Percentiles rank a stretch among this genome's conserved stretches.
phyloP scores from a whole-genome alignment of 1,284 basidiomycete species.

The Leccinum subrobustum region DNA sequence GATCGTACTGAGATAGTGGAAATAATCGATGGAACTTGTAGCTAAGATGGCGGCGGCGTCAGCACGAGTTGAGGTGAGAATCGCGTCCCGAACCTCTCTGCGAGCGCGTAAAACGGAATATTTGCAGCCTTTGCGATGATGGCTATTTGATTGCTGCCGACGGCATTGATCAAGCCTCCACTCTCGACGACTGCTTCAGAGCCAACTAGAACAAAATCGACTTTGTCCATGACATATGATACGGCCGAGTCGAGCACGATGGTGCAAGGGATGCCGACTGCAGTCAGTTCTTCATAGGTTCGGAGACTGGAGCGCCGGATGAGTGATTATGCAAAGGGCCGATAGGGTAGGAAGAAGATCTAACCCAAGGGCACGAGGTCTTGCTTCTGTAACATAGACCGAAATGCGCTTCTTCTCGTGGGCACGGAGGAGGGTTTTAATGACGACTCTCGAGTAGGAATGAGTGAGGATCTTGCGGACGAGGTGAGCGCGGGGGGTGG shows the following conservation, averaged over 20 bases:
- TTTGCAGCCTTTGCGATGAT: conserved; percentile 93
- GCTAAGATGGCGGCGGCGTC: conserved; percentile 37
- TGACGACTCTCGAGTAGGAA: conserved; percentile 94
- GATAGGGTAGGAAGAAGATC: conserved; percentile 25
- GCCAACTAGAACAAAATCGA: conserved; percentile 93
- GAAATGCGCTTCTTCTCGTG: conserved; percentile 91
- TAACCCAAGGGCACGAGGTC: conserved; percentile 81
- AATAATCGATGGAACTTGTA: conserved; percentile 99
- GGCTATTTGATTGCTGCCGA: conserved; percentile 95
- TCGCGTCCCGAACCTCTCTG: conserved; percentile 70
- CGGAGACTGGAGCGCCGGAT: conserved; percentile 61
- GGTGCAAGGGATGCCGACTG: conserved; percentile 90
- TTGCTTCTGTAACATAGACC: conserved; percentile 96
- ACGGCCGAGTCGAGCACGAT: conserved; percentile 96
- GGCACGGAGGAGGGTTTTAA: conserved; percentile 88
- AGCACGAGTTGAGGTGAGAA: conserved; percentile 23
- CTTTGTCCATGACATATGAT: conserved; percentile 94
- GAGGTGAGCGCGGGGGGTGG: conserved; percentile 19
- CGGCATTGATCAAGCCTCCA: conserved; percentile 85
- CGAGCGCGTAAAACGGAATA: conserved; percentile 96
- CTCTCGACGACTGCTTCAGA: conserved; percentile 97
- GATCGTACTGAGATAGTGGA: conserved; percentile 94
- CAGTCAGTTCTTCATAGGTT: conserved; percentile 82
- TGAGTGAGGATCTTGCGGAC: conserved; percentile 84
- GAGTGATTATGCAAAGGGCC: conserved; percentile 8